Evolutionary conservation across 768 basidiomycete species (phyloP).

Genomic region (Steccherinum ochraceum): DNA sequence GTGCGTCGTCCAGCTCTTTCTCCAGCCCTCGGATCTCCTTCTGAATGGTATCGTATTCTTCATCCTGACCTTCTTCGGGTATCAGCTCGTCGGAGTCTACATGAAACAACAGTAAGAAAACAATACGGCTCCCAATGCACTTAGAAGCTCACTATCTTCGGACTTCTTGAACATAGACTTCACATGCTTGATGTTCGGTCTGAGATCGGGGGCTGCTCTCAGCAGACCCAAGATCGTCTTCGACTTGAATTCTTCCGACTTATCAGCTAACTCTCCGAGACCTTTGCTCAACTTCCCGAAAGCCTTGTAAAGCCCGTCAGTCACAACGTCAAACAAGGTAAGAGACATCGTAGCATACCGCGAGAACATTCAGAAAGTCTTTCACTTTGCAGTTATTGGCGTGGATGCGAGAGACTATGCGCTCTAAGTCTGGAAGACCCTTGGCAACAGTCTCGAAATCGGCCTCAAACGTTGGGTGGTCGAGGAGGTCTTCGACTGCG

Average conservation of each 20-base stretch:
- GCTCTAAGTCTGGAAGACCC: constrained; percentile 86
- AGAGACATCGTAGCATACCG: constrained; percentile 39
- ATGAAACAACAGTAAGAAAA: neutral
- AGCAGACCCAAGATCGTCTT: constrained; percentile 71
- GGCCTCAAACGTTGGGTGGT: constrained; percentile 68
- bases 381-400: constrained; percentile 83
- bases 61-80: constrained; percentile 81
- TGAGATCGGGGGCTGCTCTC: constrained; percentile 75
- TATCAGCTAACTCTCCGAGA: constrained; percentile 52
- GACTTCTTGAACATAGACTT: constrained; percentile 61
- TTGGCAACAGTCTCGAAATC: constrained; percentile 74
- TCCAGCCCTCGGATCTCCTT: constrained; percentile 68
- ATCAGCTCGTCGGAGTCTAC: constrained; percentile 63
- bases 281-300: constrained; percentile 72
- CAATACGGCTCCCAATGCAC: neutral
- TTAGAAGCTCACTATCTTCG: constrained; percentile 58
- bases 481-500: constrained; percentile 88
- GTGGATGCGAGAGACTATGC: constrained; percentile 91
- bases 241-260: constrained; percentile 70
- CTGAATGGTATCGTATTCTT: constrained; percentile 74
- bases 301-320: constrained; percentile 39
- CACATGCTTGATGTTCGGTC: constrained; percentile 64
- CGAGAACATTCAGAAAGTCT: constrained; percentile 82
- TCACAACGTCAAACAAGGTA: neutral
- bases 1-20: constrained; percentile 56